Percentiles rank a stretch among this genome's conserved stretches.
Evolutionary conservation across 331 rosid species (phyloP).

Genomic region (Phaseolus coccineus): DNA sequence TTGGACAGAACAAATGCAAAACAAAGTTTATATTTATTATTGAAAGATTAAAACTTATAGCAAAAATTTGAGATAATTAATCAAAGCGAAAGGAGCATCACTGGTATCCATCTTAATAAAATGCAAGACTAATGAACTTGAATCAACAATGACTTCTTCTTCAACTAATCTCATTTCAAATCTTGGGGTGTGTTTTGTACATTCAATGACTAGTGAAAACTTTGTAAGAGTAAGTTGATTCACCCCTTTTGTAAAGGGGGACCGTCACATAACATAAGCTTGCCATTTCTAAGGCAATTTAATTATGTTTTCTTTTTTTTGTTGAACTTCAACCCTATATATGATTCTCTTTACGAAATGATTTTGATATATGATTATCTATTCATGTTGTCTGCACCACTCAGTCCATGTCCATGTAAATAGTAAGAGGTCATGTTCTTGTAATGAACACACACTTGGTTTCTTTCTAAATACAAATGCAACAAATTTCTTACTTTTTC

Average conservation of each 20-base stretch:
- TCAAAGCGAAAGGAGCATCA: neutral
- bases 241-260: neutral
- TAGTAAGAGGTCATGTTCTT: neutral
- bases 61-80: neutral
- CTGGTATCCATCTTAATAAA: neutral
- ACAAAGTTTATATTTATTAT: neutral
- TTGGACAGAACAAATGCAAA: too few relatives aligned
- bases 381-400: constrained; percentile 33
- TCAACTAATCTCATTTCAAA: too few relatives aligned
- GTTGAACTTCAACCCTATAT: neutral
- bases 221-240: neutral
- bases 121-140: neutral
- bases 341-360: constrained; percentile 27
- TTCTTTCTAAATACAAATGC: constrained; percentile 20
- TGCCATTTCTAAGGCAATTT: constrained; percentile 7
- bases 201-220: neutral
- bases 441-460: constrained; percentile 23
- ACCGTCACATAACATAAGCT: neutral
- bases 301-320: neutral
- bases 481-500: constrained; percentile 17
- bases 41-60: neutral
- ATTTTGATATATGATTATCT: constrained; percentile 42
- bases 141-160: neutral
- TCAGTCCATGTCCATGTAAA: neutral
- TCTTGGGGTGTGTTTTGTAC: neutral